Evolutionary conservation across 257 asterid genomes (phyloP), one percentile per base, ranked within the genome.

Genomic region (Verbascum thapsus): DNA sequence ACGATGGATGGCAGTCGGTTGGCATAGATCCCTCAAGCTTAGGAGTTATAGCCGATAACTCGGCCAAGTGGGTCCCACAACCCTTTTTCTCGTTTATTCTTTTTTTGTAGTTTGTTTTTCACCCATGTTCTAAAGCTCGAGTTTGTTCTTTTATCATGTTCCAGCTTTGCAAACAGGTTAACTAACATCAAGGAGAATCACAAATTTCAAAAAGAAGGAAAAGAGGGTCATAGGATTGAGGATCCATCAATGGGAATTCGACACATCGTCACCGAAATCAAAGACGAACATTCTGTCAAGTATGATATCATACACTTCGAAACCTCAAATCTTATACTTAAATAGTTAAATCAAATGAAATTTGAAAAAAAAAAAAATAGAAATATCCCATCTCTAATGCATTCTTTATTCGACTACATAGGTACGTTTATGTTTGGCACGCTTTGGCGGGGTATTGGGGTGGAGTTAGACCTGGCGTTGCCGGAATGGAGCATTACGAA

Each of bases 1-100:
- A 91, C 42, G 98, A 91, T 73, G 98, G 98, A 56, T 91, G 98
- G 98, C 98, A 91, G 69, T 69, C 98, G 0, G 96, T 91, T 53
- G 83, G 82, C 8, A 84, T 91, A 95, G 98, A 91, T 78, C 88
- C 90, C 32, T 47, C 70, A 26, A 26, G 32, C 32, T 26, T 26
- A 5, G 32, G 5, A 26, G 5, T 5, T 1, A 64, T 1, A 26
- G 32, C 32, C 32, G 32, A 26, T 5, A 26, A 26, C 32, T 26
- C 32, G 3, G 32, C 32, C 32, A 26, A 91, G 98, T 91, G 71
- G 79, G 92, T 55, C 64, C 38, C 37, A 32, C 0, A 17, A 47
- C 32, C 5, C 3, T 42, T 35, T 50, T n/a, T n/a, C n/a, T n/a
- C n/a, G 30, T 10, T 26, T 19, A 9, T 16, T 49, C 56, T 47